These are phyloP conservation scores for Metschnikowia borealis DNA, from an alignment of 805 yeast genomes.

Conservation along the genomic window DNA sequence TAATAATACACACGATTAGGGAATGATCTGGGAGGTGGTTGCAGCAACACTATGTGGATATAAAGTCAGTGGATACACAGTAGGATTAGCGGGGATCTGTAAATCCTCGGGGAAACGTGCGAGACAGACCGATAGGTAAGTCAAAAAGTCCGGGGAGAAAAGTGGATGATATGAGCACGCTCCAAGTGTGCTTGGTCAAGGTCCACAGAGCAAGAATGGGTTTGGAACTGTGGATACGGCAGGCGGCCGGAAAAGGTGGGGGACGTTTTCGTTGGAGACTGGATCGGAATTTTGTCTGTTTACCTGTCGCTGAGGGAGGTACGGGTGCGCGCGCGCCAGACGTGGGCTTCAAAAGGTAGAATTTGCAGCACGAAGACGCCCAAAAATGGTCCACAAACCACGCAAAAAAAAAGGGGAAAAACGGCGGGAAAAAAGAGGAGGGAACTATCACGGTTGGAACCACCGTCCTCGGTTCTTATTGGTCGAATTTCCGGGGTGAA, in stretches of 20 bases:
- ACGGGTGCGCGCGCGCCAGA: background rate
- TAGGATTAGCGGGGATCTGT: background rate
- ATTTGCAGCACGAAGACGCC: background rate
- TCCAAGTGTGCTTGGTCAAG: background rate
- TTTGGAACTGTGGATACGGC: background rate
- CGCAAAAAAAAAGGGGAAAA: background rate
- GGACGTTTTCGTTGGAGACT: background rate
- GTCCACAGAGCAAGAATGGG: background rate
- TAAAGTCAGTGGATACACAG: background rate
- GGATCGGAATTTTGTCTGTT: conserved; percentile 1
- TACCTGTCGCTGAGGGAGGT: background rate
- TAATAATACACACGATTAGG: background rate
- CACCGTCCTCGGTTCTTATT: too few relatives aligned
- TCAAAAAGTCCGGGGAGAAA: too few relatives aligned
- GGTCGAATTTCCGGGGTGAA: background rate
- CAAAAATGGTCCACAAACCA: background rate
- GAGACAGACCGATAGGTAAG: too few relatives aligned
- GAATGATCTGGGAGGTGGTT: background rate
- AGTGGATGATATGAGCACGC: background rate
- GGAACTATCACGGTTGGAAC: too few relatives aligned
- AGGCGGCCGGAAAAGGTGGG: background rate
- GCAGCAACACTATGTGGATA: too few relatives aligned
- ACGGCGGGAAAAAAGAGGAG: background rate
- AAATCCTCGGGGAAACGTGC: background rate
- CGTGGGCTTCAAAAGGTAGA: background rate